Evolutionary conservation across 176 grass and related monocot genomes (phyloP), one percentile per base, ranked within the genome.

Genomic region (Elymus sibiricus): DNA sequence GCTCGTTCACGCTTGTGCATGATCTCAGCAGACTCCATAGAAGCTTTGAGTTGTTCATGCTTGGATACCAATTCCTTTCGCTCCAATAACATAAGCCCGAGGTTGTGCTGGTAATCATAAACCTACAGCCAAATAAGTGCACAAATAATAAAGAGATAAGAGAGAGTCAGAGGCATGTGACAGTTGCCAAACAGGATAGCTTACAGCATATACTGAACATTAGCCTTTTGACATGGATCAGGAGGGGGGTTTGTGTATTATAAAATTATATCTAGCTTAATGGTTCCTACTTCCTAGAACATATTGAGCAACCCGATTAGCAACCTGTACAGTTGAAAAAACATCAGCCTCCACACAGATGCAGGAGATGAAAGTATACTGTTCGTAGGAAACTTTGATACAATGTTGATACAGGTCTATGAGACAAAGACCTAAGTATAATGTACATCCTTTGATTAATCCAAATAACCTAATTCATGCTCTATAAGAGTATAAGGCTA

Each of bases 1-100:
- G 92, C 94, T 68, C 87, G 66, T 59, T 96, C 94, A 49, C 88
- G 90, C 66, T 93, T 96, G 39, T 96, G 84, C 81, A 64, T 88
- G 46, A 96, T 74, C 43, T 95, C 92, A 42, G 88, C 76, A 29
- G 88, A 79, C 9, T 88, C 88, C 8, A 67, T 78, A 29, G 86
- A 89, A 87, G 78, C 88, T 96, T 89, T 96, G 74, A 96, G 66
- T 40, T 99, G 90, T 72, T 99, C 94, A 61, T 88, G 56, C 68
- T 94, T 92, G 17, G 88, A 93, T 62, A 43, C 58, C 85, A 91
- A 71, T 70, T 96, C 97, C 76, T 90, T 93, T 40, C 38, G 92
- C 82, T 99, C 94, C 69, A 99, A 63, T 74, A 99, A 79, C 68
- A 99, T 72, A 93, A 96, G 87, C 15, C 97, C 97, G 5, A 99